Conservation (phyloP, 768 basidiomycete species). For the Pisolithus marmoratus region DNA sequence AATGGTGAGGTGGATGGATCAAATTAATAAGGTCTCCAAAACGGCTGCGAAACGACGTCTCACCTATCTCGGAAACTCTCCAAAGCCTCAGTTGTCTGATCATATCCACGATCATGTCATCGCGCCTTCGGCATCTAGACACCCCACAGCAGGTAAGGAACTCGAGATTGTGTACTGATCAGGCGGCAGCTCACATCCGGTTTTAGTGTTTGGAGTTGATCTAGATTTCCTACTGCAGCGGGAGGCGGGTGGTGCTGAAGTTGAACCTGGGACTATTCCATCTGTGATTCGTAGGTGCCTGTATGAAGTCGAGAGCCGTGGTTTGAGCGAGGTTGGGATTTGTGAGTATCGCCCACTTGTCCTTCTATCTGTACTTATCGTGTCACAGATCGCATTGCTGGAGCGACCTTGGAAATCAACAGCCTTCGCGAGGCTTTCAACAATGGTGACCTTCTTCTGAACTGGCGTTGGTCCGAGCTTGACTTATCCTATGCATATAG, state of each 20-base stretch:
- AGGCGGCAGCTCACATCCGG: background rate
- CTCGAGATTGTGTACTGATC: background rate
- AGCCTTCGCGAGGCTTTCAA: constrained; percentile 71
- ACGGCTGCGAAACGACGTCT: constrained; percentile 70
- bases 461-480: background rate
- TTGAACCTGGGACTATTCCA: constrained; percentile 58
- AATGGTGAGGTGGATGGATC: constrained; percentile 73
- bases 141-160: constrained; percentile 67
- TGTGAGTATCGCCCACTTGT: constrained; percentile 44
- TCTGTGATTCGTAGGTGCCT: constrained; percentile 61
- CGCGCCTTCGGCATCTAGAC: constrained; percentile 44
- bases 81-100: constrained; percentile 70
- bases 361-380: background rate
- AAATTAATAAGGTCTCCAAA: constrained; percentile 64
- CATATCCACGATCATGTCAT: constrained; percentile 62
- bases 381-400: constrained; percentile 71
- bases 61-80: constrained; percentile 73
- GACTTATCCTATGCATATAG: constrained; percentile 19
- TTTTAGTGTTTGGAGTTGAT: constrained; percentile 72
- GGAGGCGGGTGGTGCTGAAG: constrained; percentile 46
- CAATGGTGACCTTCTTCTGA: constrained; percentile 38
- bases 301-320: constrained; percentile 65
- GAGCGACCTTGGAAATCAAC: constrained; percentile 65
- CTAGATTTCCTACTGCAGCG: constrained; percentile 63
- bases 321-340: constrained; percentile 76